Conservation (phyloP, 768 basidiomycete genomes). For the Leccinum subtestaceum region DNA sequence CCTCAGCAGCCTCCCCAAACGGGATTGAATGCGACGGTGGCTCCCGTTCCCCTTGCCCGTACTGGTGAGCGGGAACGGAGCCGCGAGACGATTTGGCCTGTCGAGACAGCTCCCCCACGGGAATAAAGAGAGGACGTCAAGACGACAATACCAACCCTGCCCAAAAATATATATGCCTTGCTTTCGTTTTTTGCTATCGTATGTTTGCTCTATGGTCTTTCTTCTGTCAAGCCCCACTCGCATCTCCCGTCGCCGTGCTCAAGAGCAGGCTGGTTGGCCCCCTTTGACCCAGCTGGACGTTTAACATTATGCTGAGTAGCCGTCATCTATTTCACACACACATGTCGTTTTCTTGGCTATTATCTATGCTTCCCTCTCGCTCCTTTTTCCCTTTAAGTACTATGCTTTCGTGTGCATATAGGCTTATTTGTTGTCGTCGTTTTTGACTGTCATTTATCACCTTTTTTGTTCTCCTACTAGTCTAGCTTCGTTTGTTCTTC, state of each 20-base stretch:
- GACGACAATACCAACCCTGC: slow-evolving; percentile 10
- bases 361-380: slow-evolving; percentile 26
- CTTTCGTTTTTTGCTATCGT: slow-evolving; percentile 32
- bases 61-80: slow-evolving; percentile 28
- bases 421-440: slow-evolving; percentile 21
- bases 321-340: slow-evolving; percentile 15
- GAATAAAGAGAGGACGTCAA: slow-evolving; percentile 26
- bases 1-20: slow-evolving; percentile 22
- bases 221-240: slow-evolving; percentile 24
- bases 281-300: slow-evolving; percentile 21
- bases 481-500: slow-evolving; percentile 4
- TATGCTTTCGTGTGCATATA: slow-evolving; percentile 31
- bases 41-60: slow-evolving; percentile 24
- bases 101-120: slow-evolving; percentile 26
- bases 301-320: slow-evolving; percentile 26
- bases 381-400: not conserved
- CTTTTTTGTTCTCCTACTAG: slow-evolving; percentile 12
- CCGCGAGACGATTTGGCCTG: slow-evolving; percentile 30
- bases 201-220: slow-evolving; percentile 12
- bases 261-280: slow-evolving; percentile 12
- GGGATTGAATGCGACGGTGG: slow-evolving; percentile 8
- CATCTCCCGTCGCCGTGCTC: slow-evolving; percentile 9
- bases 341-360: slow-evolving; percentile 22
- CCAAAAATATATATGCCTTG: slow-evolving; percentile 20
- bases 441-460: slow-evolving; percentile 28